Evolutionary conservation across 148 eudicot genomes (phyloP), one percentile per base, ranked within the genome.

Genomic region (Vaccinium vitisidaea): DNA sequence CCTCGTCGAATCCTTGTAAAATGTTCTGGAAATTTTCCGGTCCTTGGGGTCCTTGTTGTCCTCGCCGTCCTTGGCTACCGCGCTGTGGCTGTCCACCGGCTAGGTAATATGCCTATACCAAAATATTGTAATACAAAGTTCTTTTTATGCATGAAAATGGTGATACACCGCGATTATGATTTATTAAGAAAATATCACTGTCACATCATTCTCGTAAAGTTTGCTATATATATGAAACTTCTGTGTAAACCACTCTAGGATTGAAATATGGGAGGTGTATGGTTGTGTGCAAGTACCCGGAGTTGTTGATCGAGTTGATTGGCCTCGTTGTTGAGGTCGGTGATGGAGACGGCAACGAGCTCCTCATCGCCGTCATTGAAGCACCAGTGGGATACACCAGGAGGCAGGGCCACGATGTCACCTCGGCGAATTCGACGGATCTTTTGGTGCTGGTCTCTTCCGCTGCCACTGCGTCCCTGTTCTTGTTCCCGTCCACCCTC

Each of bases 321-420:
- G 79, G 93, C 84, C 18, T 84, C 90, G 91, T 92, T 89, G 89
- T 92, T 94, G 82, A 93, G 92, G 86, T 94, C 94, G 63, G 86
- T 85, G 71, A 94, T 87, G 75, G 83, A 49, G 79, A 94, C 85
- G 39, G 90, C 88, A 6, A 93, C 86, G 2, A 94, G 50, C 0
- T 94, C 94, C 79, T 93, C 90, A 23, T 90, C 84, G 10, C 92
- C 93, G 63, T 94, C 96, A 46, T 94, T 94, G 91, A 86, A 91
- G 84, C 73, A 59, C 96, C 96, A 94, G 70, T 94, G 92, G 25
- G 89, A 94, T 0, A 85, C 90, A 69, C 98, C 98, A 1, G 92
- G 79, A 5, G 96, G 98, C 48, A 93, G 80, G 19, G 96, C 98
- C 16, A 94, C n/a, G 82, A 93, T 78, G 81, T 94, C 95, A 0